Base-by-base conservation (phyloP, 2,329 filamentous ascomycete genomes). In the Coleophoma cylindrospora region DNA sequence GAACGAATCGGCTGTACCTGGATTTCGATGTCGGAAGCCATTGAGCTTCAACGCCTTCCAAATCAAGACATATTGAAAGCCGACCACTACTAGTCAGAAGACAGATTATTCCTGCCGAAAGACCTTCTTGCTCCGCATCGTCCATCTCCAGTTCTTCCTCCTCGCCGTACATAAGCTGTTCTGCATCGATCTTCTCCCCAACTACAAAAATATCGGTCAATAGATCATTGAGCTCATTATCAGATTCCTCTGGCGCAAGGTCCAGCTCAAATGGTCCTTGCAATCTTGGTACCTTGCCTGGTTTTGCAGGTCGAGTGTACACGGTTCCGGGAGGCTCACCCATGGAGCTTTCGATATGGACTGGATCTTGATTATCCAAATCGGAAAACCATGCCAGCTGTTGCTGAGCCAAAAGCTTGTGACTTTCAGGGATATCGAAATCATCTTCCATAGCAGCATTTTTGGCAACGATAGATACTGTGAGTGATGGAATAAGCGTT, bases 381-480 rank as follows among this genome's bases (percentile, higher is more conserved):
- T 85, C 81, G 2, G 80, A 75, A 79, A 86, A 85, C 82, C 82
- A 86, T 48, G 82, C 77, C 7, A 85, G 69, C 59, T 86, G 82
- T 59, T 86, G 82, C 60, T 84, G 80, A 1, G 78, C 77, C 34
- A 86, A 67, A 3, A 80, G 68, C 62, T 76, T 83, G 34, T 74
- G 74, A 22, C 73, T 70, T 19, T 76, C 69, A 4, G 80, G 72
- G 15, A 79, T 70, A 2, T 70, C 64, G 1, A 76, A 73, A 57
- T 85, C 80, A 56, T 83, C 81, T 56, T 86, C 81, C 38, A 80
- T 73, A 3, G 77, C 76, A 2, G 77, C 82, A 12, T 86, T 70
- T 56, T 89, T 90, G 37, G 88, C 84, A 22, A 95, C 84, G 50
- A 95, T 87, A 9, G 87, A 87, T 1, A 92, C 84, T 1, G 89